Conservation (phyloP, 805 yeast species). For the Saccharomycopsis amapae region DNA sequence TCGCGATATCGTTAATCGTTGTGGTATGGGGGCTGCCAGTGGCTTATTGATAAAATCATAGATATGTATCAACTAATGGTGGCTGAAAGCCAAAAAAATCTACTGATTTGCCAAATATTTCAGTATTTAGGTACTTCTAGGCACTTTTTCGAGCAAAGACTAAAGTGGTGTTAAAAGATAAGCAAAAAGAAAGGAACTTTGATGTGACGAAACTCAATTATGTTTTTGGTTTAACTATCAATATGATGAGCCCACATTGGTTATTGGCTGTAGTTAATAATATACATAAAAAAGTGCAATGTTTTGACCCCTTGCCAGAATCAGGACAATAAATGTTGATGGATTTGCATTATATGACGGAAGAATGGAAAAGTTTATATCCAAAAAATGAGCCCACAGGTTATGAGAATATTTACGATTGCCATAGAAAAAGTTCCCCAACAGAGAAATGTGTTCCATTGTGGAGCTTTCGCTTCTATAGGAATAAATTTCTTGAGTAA, state of each 20-base stretch:
- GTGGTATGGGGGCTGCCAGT: slow-evolving; percentile 57
- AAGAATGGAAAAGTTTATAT: slow-evolving; percentile 54
- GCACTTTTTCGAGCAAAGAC: slow-evolving; percentile 64
- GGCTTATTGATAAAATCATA: slow-evolving; percentile 90
- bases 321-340: slow-evolving; percentile 34
- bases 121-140: slow-evolving; percentile 78
- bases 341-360: slow-evolving; percentile 52
- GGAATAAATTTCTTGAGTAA: slow-evolving; percentile 58
- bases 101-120: slow-evolving; percentile 36
- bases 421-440: slow-evolving; percentile 52
- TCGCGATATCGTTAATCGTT: too few species aligned
- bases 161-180: slow-evolving; percentile 75
- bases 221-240: slow-evolving; percentile 79
- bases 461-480: slow-evolving; percentile 90
- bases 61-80: slow-evolving; percentile 66
- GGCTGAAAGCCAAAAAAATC: slow-evolving; percentile 36
- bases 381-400: slow-evolving; percentile 21
- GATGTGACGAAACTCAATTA: slow-evolving; percentile 57
- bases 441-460: slow-evolving; percentile 85
- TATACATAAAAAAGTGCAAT: slow-evolving; percentile 47
- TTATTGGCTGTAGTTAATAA: slow-evolving; percentile 77
- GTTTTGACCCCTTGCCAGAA: slow-evolving; percentile 65
- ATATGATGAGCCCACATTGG: slow-evolving; percentile 83
- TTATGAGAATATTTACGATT: slow-evolving; percentile 27
- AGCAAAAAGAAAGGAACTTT: slow-evolving; percentile 70